Evolutionary conservation across 2,329 filamentous ascomycete species (phyloP), one percentile per base, ranked within the genome.

Genomic region (Arthrobotrys musiformis): DNA sequence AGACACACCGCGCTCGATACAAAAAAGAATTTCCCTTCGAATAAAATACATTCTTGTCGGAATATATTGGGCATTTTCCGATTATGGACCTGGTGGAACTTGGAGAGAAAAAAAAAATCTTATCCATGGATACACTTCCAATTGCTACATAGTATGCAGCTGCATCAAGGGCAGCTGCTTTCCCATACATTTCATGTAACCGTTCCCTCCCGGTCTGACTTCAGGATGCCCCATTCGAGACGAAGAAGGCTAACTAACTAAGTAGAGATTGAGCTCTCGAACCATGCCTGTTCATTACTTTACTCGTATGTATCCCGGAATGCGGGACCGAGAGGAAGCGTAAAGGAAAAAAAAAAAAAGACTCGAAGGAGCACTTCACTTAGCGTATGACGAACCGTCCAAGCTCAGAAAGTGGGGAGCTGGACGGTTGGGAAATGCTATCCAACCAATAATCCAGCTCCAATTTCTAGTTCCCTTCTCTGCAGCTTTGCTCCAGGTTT

Each of bases 21-120:
- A n/a, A n/a, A n/a, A n/a, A 40, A 42, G 19, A 42, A 42, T 19
- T 19, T 42, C n/a, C 40, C 28, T 44, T 50, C 54, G 40, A 24
- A 64, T 70, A 52, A 58, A 24, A 64, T 70, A 52, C 35, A 63
- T 70, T 70, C 58, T 37, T 46, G 19, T 63, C 42, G 42, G 68
- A 61, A 72, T 56, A 48, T 56, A 62, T 62, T 33, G 19, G n/a
- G n/a, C 17, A 24, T 40, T 58, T 40, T 11, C 54, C 11, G n/a
- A 35, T 26, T 40, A 24, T 15, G 19, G n/a, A 26, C 33, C 33
- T 58, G 33, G 54, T 58, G 54, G 33, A 58, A 58, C 54, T 8
- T 24, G 30, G n/a, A n/a, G n/a, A n/a, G n/a, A n/a, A n/a, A n/a
- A n/a, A n/a, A n/a, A 58, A 58, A 58, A 58, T 15, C 54, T 40